These are phyloP conservation scores for Sphaceloma murrayae DNA, from an alignment of 2,329 filamentous ascomycete species.

Conservation along the genomic window DNA sequence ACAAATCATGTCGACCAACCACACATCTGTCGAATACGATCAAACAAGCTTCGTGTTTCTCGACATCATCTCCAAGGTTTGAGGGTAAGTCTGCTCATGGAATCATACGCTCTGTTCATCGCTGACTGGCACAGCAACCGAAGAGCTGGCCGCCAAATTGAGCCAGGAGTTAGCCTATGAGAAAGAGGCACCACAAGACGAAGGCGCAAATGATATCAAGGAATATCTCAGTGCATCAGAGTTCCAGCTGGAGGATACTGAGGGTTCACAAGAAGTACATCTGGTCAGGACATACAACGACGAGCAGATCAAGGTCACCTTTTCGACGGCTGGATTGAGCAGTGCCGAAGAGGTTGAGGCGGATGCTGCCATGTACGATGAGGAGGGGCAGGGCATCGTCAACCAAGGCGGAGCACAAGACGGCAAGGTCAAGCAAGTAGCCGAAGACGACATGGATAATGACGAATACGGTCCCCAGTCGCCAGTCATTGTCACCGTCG, in stretches of 20 bases:
- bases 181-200: conserved; percentile 59
- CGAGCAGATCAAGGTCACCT: conserved; percentile 76
- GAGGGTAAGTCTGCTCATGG: conserved; percentile 22
- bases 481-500: conserved; percentile 59
- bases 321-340: conserved; percentile 76
- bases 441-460: conserved; percentile 49
- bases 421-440: conserved; percentile 45
- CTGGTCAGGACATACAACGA: conserved; percentile 75
- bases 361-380: conserved; percentile 27
- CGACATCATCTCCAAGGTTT: conserved; percentile 32
- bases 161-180: conserved; percentile 77
- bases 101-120: too few relatives aligned
- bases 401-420: conserved; percentile 49
- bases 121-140: conserved; percentile 45
- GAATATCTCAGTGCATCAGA: conserved; percentile 80
- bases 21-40: conserved; percentile 17
- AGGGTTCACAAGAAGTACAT: conserved; percentile 79
- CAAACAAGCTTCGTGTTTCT: conserved; percentile 32
- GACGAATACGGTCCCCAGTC: conserved; percentile 44
- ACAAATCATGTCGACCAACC: conserved; percentile 18
- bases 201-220: conserved; percentile 58
- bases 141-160: conserved; percentile 78
- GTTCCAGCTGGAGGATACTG: conserved; percentile 64
- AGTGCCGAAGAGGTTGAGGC: conserved; percentile 24
- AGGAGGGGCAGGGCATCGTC: conserved; percentile 44